These are phyloP conservation scores for Talaromyces funiculosus DNA, from an alignment of 2,329 filamentous ascomycete species.

Conservation along the genomic window DNA sequence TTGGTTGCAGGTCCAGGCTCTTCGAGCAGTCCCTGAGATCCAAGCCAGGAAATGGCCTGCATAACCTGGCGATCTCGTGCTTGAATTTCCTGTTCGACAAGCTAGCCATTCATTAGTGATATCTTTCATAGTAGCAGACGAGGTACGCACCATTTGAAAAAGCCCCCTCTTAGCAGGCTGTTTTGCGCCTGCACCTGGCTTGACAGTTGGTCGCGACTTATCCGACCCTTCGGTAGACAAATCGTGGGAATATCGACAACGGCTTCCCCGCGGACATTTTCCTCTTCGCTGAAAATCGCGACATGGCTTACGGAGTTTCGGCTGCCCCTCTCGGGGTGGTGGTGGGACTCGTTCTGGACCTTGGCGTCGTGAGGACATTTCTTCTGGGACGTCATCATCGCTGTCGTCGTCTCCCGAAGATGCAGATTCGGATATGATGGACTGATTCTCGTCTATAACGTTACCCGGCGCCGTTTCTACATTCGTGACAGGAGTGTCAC, in stretches of 20 bases:
- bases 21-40: conserved; percentile 37
- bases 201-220: conserved; percentile 9
- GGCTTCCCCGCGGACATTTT: conserved; percentile 37
- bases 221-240: conserved; percentile 12
- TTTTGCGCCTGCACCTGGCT: conserved; percentile 9
- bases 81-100: conserved; percentile 39
- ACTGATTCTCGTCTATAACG: conserved; percentile 36
- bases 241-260: conserved; percentile 41
- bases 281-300: conserved; percentile 38
- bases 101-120: conserved; percentile 21
- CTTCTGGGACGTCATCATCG: conserved; percentile 35
- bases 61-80: conserved; percentile 39
- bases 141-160: conserved; percentile 36
- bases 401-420: conserved; percentile 20
- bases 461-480: conserved; percentile 9
- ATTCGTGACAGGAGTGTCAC: not conserved
- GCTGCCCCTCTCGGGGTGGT: conserved; percentile 30
- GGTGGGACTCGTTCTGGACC: conserved; percentile 37
- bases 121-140: not conserved
- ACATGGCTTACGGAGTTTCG: conserved; percentile 29
- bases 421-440: conserved; percentile 29
- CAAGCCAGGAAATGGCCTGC: conserved; percentile 39
- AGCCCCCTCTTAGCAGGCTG: conserved; percentile 33
- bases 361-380: conserved; percentile 35
- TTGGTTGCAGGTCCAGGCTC: conserved; percentile 9